A percentile compares a stretch with the other conserved stretches of the same genome.
phyloP scores from a whole-genome alignment of 2,329 filamentous ascomycete species.

The Samsoniella hepiali region DNA sequence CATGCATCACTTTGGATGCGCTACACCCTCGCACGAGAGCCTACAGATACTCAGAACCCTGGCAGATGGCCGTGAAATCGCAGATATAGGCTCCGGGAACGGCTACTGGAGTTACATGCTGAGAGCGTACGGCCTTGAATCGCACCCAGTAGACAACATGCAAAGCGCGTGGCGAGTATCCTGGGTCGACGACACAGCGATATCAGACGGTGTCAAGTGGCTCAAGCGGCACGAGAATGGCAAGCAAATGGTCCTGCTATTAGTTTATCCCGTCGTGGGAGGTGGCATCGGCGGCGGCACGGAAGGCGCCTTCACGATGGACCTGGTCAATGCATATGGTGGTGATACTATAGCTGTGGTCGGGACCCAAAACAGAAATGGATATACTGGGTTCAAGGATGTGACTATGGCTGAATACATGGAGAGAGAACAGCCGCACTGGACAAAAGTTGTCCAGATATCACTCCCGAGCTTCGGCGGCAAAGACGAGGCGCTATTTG shows the following conservation, averaged over 20 bases:
- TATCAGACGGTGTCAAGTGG: slow-evolving; percentile 58
- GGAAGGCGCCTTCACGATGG: slow-evolving; percentile 61
- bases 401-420: slow-evolving; percentile 66
- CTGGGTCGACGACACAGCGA: slow-evolving; percentile 67
- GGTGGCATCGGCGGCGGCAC: slow-evolving; percentile 60
- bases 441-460: slow-evolving; percentile 60
- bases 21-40: slow-evolving; percentile 64
- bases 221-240: slow-evolving; percentile 48
- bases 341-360: slow-evolving; percentile 67
- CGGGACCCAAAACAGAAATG: slow-evolving; percentile 71
- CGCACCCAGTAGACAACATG: slow-evolving; percentile 63
- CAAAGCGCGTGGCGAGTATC: slow-evolving; percentile 64
- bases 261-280: slow-evolving; percentile 72
- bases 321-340: slow-evolving; percentile 57
- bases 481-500: slow-evolving; percentile 72
- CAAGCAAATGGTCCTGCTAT: slow-evolving; percentile 57
- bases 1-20: slow-evolving; percentile 78
- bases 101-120: slow-evolving; percentile 76
- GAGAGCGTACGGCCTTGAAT: slow-evolving; percentile 52
- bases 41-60: slow-evolving; percentile 58
- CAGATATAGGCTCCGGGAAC: slow-evolving; percentile 68
- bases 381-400: slow-evolving; percentile 67
- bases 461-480: slow-evolving; percentile 71
- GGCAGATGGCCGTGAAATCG: slow-evolving; percentile 50
- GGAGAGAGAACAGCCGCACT: slow-evolving; percentile 52